phyloP scores from a whole-genome alignment of 1,284 basidiomycete species.

The Ustanciosporium gigantosporum region DNA sequence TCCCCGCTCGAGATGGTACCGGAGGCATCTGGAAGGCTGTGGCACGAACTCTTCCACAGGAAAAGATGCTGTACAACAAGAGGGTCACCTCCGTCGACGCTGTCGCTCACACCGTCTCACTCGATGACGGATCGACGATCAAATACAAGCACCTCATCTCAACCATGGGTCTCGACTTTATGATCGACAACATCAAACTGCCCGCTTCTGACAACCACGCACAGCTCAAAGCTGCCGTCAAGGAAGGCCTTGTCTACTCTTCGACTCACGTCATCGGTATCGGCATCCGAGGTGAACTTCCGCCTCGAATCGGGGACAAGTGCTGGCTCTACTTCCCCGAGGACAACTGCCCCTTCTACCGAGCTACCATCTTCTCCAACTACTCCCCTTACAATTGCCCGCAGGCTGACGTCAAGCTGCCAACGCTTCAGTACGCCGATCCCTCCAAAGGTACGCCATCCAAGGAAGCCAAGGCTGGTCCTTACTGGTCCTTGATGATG shows the following conservation, averaged over 20 bases:
- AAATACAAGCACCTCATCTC: slow-evolving; percentile 64
- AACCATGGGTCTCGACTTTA: slow-evolving; percentile 64
- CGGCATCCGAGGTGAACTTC: slow-evolving; percentile 64
- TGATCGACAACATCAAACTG: slow-evolving; percentile 62
- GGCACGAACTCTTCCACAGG: slow-evolving; percentile 63
- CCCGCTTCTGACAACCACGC: slow-evolving; percentile 59
- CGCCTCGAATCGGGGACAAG: slow-evolving; percentile 66
- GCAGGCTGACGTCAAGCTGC: slow-evolving; percentile 61
- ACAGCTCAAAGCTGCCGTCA: slow-evolving; percentile 61
- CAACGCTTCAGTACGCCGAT: slow-evolving; percentile 65
- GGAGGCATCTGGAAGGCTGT: slow-evolving; percentile 67
- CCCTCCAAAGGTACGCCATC: slow-evolving; percentile 61
- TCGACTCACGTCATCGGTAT: slow-evolving; percentile 66
- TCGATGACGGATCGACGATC: slow-evolving; percentile 63
- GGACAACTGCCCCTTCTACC: slow-evolving; percentile 66
- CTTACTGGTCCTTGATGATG: slow-evolving; percentile 65
- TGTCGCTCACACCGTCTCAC: slow-evolving; percentile 61
- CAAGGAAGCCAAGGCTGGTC: slow-evolving; percentile 62
- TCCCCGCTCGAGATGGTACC: slow-evolving; percentile 66
- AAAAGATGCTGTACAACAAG: slow-evolving; percentile 62
- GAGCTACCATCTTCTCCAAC: slow-evolving; percentile 67
- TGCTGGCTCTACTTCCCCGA: slow-evolving; percentile 65
- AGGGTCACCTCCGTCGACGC: slow-evolving; percentile 63
- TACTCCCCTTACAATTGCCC: slow-evolving; percentile 66
- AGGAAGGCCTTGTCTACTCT: slow-evolving; percentile 64